Evolutionary conservation across 129 eudicot genomes (phyloP).

Genomic region (Oenanthe sinensis): DNA sequence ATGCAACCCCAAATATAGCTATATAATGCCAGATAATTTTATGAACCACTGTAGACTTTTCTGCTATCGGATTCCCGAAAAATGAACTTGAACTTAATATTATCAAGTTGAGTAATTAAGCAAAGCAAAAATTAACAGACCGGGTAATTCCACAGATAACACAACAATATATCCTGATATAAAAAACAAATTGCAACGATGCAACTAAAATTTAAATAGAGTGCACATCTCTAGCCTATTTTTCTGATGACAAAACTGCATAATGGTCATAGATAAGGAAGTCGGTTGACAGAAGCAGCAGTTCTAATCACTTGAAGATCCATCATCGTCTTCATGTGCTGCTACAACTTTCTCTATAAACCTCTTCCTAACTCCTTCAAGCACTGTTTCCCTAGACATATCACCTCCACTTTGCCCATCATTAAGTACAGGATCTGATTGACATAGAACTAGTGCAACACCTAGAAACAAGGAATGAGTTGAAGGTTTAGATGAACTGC

Average conservation of each 20-base stretch:
- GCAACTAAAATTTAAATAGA: background rate
- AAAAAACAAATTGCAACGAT: background rate
- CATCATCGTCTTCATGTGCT: conserved; percentile 67
- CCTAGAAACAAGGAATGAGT: conserved; percentile 26
- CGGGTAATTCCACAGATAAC: background rate
- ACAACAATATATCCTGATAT: background rate
- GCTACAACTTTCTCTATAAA: conserved; percentile 75
- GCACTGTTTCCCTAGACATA: conserved; percentile 55
- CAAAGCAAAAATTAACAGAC: background rate
- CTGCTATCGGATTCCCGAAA: background rate
- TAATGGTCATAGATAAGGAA: background rate
- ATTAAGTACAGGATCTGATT: conserved; percentile 77
- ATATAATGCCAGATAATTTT: no score
- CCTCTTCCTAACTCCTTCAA: conserved; percentile 72
- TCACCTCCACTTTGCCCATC: conserved; percentile 75
- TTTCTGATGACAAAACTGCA: background rate
- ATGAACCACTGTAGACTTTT: background rate
- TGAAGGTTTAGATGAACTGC: background rate
- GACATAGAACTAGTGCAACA: conserved; percentile 77
- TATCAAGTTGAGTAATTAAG: background rate
- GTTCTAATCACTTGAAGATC: conserved; percentile 65
- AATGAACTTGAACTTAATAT: background rate
- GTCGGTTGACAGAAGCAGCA: background rate
- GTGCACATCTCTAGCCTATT: background rate
- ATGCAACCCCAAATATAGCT: background rate